These are phyloP conservation scores for Evansstolkia leycettana DNA, from an alignment of 495 filamentous ascomycete species.

Conservation along the genomic window DNA sequence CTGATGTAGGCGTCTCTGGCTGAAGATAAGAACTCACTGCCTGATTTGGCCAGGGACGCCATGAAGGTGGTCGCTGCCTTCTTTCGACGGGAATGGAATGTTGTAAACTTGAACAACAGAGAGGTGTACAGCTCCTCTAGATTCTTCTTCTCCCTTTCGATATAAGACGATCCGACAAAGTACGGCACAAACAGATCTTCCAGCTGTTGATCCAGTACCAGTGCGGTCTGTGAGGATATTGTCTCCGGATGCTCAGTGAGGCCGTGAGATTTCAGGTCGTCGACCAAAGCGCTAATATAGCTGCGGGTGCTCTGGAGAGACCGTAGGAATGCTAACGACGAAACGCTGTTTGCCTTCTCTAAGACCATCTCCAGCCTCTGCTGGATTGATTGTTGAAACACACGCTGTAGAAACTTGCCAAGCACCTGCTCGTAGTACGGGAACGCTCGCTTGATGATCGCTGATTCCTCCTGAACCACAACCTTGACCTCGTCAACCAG, in stretches of 20 bases:
- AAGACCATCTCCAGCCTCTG: slow-evolving; percentile 93
- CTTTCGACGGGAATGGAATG: slow-evolving; percentile 76
- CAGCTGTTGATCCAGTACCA: slow-evolving; percentile 86
- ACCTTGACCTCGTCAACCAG: slow-evolving; percentile 87
- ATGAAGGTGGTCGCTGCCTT: slow-evolving; percentile 85
- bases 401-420: slow-evolving; percentile 78
- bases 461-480: slow-evolving; percentile 93
- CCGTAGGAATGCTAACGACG: slow-evolving; percentile 82
- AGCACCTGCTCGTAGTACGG: slow-evolving; percentile 93
- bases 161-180: slow-evolving; percentile 85
- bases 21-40: slow-evolving; percentile 67
- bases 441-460: slow-evolving; percentile 90
- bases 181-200: slow-evolving; percentile 96
- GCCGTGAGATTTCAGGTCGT: slow-evolving; percentile 89
- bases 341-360: slow-evolving; percentile 82
- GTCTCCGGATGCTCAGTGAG: slow-evolving; percentile 91
- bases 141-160: slow-evolving; percentile 82
- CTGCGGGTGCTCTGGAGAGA: slow-evolving; percentile 79
- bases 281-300: slow-evolving; percentile 74
- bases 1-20: slow-evolving; percentile 72
- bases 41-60: slow-evolving; percentile 75
- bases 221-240: slow-evolving; percentile 72
- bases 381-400: slow-evolving; percentile 97
- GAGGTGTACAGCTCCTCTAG: slow-evolving; percentile 90
- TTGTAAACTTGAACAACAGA: slow-evolving; percentile 85